Evolutionary conservation across 495 filamentous ascomycete species (phyloP).

Genomic region (Monascus purpureus): DNA sequence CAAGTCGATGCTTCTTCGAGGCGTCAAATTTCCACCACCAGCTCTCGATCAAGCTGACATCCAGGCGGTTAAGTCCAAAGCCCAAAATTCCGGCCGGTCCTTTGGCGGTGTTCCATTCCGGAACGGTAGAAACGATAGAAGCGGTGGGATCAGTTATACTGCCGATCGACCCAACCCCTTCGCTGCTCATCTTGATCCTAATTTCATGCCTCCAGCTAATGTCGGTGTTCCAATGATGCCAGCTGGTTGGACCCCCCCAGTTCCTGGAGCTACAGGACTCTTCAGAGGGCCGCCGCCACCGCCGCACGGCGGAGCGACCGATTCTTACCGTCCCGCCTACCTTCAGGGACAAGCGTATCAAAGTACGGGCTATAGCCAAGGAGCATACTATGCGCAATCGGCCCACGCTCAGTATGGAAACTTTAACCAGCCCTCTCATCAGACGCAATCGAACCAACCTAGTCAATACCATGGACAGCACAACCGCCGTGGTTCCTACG

Average conservation of each 20-base stretch:
- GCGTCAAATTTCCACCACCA: constrained; percentile 54
- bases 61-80: constrained; percentile 46
- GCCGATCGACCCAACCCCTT: constrained; percentile 38
- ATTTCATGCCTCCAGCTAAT: constrained; percentile 26
- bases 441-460: constrained; percentile 5
- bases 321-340: constrained; percentile 10
- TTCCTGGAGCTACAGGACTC: constrained; percentile 17
- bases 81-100: constrained; percentile 42
- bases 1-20: constrained; percentile 88
- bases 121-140: constrained; percentile 31
- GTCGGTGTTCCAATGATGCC: constrained; percentile 16
- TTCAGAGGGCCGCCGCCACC: constrained; percentile 28
- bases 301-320: constrained; percentile 21
- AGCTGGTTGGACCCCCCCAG: constrained; percentile 26
- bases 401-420: constrained; percentile 18
- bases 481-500: constrained; percentile 13
- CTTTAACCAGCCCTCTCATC: constrained; percentile 7
- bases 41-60: constrained; percentile 63
- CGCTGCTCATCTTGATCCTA: constrained; percentile 38
- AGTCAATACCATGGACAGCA: constrained; percentile 10
- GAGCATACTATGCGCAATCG: constrained; percentile 15
- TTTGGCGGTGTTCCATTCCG: constrained; percentile 51
- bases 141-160: constrained; percentile 37
- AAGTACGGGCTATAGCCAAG: constrained; percentile 8
- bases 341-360: constrained; percentile 10